Conservation (phyloP, 305 asterid species). For the Caryopteris hybrid region DNA sequence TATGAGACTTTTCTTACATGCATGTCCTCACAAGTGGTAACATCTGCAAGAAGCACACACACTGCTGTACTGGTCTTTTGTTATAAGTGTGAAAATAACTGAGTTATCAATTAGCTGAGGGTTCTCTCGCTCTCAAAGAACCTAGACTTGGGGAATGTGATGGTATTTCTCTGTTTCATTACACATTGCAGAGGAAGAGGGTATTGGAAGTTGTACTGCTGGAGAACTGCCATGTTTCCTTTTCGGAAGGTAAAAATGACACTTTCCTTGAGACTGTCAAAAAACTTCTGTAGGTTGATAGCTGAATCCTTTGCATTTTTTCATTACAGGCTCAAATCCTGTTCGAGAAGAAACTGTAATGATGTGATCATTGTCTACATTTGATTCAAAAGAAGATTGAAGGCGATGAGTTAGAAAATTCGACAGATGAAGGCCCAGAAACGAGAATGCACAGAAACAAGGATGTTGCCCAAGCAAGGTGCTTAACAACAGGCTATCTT, state of each 20-base stretch:
- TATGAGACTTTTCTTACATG: not conserved
- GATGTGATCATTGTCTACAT: not conserved
- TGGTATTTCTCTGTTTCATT: not conserved
- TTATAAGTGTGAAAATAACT: too few species aligned
- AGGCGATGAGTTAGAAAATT: not conserved
- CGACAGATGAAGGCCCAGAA: too few species aligned
- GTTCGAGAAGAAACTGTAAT: constrained; percentile 9
- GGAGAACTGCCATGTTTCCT: constrained; percentile 42
- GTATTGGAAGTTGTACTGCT: constrained; percentile 32
- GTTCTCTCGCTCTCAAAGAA: not conserved
- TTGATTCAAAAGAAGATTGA: not conserved
- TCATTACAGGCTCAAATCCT: constrained; percentile 14
- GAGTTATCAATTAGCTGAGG: too few species aligned
- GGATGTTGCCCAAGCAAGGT: too few species aligned
- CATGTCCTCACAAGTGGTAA: not conserved
- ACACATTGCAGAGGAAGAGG: constrained; percentile 23
- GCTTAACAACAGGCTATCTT: too few species aligned
- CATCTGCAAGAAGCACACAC: not conserved
- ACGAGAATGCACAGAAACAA: too few species aligned
- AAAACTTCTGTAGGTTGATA: not conserved
- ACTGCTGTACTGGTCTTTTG: too few species aligned
- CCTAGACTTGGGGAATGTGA: not conserved
- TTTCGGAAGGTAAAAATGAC: constrained; percentile 40
- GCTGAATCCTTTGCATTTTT: not conserved
- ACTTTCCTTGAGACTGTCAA: not conserved